A percentile compares a stretch with the other conserved stretches of the same genome.
phyloP scores from a whole-genome alignment of 2,329 filamentous ascomycete genomes.

The Sporothrix brunneoviolacea region DNA sequence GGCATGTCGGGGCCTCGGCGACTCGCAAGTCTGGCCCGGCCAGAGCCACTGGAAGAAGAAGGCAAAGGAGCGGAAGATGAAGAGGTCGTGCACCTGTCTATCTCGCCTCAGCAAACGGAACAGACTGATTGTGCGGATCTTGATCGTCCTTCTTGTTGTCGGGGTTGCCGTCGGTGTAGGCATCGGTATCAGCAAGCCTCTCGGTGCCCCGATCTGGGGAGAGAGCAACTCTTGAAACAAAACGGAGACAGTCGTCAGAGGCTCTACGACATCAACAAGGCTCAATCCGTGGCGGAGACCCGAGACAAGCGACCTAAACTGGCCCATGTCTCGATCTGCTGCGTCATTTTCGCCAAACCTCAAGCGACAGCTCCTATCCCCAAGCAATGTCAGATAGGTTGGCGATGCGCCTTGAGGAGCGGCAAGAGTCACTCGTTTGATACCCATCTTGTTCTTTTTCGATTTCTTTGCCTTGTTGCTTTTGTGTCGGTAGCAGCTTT shows the following conservation, averaged over 20 bases:
- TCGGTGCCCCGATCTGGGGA: constrained; percentile 52
- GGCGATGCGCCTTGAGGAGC: too few species aligned
- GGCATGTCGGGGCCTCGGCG: constrained; percentile 31
- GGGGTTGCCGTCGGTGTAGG: constrained; percentile 50
- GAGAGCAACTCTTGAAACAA: background rate
- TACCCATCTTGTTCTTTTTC: background rate
- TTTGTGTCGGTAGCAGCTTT: background rate
- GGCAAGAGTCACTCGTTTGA: too few species aligned
- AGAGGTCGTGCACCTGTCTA: constrained; percentile 46
- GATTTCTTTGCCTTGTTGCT: background rate
- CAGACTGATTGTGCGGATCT: constrained; percentile 47
- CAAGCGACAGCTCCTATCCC: too few species aligned
- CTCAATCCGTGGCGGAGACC: too few species aligned
- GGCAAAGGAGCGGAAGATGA: constrained; percentile 49
- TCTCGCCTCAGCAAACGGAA: constrained; percentile 47
- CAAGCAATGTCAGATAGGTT: too few species aligned
- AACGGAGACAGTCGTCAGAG: too few species aligned
- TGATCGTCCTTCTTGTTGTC: constrained; percentile 45
- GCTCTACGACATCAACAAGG: too few species aligned
- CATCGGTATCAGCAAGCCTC: constrained; percentile 54
- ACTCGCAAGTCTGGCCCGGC: constrained; percentile 54
- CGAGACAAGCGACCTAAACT: too few species aligned
- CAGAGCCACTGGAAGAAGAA: constrained; percentile 54
- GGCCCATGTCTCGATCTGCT: too few species aligned
- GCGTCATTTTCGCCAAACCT: too few species aligned